These are phyloP conservation scores for Entomophthora muscae DNA, from an alignment of 371 early-diverging fungal species.

Conservation along the genomic window DNA sequence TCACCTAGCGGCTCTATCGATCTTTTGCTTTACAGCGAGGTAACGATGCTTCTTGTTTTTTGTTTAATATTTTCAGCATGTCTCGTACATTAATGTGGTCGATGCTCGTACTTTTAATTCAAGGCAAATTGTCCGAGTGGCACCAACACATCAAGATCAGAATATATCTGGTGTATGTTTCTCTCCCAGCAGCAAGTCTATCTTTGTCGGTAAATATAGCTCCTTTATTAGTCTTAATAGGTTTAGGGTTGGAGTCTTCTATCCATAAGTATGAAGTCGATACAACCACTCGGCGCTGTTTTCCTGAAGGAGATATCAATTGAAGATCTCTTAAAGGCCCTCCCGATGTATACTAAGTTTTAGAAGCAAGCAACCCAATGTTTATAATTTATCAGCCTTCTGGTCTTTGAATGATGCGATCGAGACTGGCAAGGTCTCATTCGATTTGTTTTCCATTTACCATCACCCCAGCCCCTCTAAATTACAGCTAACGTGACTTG, in stretches of 20 bases:
- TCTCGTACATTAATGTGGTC: slow-evolving; percentile 62
- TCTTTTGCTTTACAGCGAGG: slow-evolving; percentile 62
- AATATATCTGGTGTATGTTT: slow-evolving; percentile 65
- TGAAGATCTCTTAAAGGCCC: neutral
- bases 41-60: slow-evolving; percentile 10
- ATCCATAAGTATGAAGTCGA: slow-evolving; percentile 35
- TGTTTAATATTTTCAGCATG: slow-evolving; percentile 27
- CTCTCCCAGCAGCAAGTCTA: slow-evolving; percentile 50
- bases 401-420: no score
- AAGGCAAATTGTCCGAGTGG: slow-evolving; percentile 40
- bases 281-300: slow-evolving; percentile 31
- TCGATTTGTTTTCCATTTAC: no score
- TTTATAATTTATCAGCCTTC: neutral
- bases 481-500: no score
- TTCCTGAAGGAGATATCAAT: slow-evolving; percentile 15
- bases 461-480: no score
- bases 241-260: slow-evolving; percentile 27
- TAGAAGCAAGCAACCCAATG: neutral
- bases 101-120: slow-evolving; percentile 70
- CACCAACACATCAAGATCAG: slow-evolving; percentile 32
- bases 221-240: neutral
- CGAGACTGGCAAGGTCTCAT: no score
- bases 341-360: neutral
- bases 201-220: slow-evolving; percentile 51
- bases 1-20: slow-evolving; percentile 63